Base-by-base conservation (phyloP, 176 grass and related monocot genomes). In the Calamus simplicifolius region DNA sequence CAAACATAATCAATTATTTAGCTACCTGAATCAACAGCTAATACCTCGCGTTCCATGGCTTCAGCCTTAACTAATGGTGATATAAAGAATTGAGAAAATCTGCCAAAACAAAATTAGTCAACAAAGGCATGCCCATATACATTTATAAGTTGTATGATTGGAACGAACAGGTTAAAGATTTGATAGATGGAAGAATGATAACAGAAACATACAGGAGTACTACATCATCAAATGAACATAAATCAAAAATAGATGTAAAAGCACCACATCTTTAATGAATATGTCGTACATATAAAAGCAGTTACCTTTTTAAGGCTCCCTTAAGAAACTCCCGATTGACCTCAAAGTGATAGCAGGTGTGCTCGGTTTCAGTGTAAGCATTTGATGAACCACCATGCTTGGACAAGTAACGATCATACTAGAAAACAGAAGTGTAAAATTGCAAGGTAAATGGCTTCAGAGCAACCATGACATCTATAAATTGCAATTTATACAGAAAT, bases 41-140 rank as follows among this genome's bases (percentile, higher is more conserved):
- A 74, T 57, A 96, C 80, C 57, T 96, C 92, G 56, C 92, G 92
- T 43, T 90, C 92, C 86, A 96, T 90, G 69, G 92, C 92, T 66
- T 96, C 92, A 31, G 80, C 75, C 68, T 96, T 96, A 69, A 96
- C 74, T 79, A 96, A 84, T 25, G 92, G 92, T 50, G 92, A 96
- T 75, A 96, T 75, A 80, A 96, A 96, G 75, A 96, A 90, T 56
- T 96, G 86, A 70, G 80, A 90, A 82, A 96, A 96, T 74, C 92
- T 96, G 52, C 35, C 35, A 43, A 43, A 51, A 61, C 18, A 27
- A 69, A 79, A 62, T 61, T 18, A 81, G 72, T 65, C 31, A 85
- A 48, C 61, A 73, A 31, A 5, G 35, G 35, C 18, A 79, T 48
- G 16, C 10, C 35, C 35, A 43, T 43, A 12, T 58, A 75, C 57